Percentiles rank a stretch among this genome's conserved stretches.
Evolutionary conservation across 345 rosid genomes (phyloP).

Genomic region (Melaleuca quinquenervia): DNA sequence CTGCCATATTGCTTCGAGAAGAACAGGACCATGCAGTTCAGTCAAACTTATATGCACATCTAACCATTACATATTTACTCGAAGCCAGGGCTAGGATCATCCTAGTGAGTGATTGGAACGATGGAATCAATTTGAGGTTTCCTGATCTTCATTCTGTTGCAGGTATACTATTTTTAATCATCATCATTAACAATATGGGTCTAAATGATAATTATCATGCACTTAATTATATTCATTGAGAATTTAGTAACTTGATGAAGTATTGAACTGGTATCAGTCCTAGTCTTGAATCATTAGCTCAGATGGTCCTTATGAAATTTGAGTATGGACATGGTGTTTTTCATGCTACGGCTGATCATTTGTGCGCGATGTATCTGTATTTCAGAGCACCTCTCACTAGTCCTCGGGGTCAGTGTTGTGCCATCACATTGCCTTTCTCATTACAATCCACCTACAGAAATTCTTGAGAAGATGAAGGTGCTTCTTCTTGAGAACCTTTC

Average conservation of each 20-base stretch:
- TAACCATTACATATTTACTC: conserved; percentile 34
- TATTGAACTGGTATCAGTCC: background rate
- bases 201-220: background rate
- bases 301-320: background rate
- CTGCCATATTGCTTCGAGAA: conserved; percentile 28
- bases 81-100: conserved; percentile 42
- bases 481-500: conserved; percentile 50
- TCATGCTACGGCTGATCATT: background rate
- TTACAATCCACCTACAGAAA: conserved; percentile 13
- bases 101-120: conserved; percentile 43
- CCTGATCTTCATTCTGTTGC: conserved; percentile 25
- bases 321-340: background rate
- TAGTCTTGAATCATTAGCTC: background rate
- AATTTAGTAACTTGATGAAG: background rate
- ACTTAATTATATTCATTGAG: background rate
- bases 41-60: conserved; percentile 24
- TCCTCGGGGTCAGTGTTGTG: conserved; percentile 31
- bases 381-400: conserved; percentile 37
- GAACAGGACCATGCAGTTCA: conserved; percentile 16
- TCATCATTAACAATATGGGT: background rate
- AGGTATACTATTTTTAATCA: conserved; percentile 14
- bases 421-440: conserved; percentile 9
- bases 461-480: conserved; percentile 14
- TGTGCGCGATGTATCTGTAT: background rate
- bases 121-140: conserved; percentile 14